phyloP scores from a whole-genome alignment of 768 basidiomycete species.

The Tylopilus sp. region DNA sequence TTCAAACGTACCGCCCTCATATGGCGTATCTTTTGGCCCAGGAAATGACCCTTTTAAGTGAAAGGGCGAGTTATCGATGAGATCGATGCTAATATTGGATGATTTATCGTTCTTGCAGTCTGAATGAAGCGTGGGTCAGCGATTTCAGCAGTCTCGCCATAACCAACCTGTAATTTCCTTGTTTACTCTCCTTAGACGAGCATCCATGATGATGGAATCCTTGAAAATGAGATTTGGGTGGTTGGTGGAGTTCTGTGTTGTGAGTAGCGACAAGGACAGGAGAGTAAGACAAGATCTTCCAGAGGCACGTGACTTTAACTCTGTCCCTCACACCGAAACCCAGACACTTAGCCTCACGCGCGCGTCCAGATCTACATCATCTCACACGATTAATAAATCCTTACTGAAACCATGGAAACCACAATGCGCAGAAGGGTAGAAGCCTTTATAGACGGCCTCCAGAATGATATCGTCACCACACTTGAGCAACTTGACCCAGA shows the following conservation, averaged over 20 bases:
- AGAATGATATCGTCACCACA: constrained; percentile 71
- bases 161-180: constrained; percentile 85
- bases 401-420: constrained; percentile 7
- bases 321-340: not conserved
- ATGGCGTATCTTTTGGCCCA: constrained; percentile 91
- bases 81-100: constrained; percentile 81
- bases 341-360: not conserved
- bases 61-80: constrained; percentile 86
- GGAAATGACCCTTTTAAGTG: constrained; percentile 90
- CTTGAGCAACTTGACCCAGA: constrained; percentile 78
- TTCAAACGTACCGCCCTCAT: constrained; percentile 87
- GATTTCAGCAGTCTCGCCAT: not conserved
- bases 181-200: constrained; percentile 84
- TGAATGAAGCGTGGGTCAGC: constrained; percentile 30
- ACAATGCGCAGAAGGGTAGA: constrained; percentile 78
- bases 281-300: constrained; percentile 1
- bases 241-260: not conserved
- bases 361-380: not conserved
- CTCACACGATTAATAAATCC: not conserved
- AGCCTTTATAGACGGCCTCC: constrained; percentile 70
- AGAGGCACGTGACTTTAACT: constrained; percentile 24
- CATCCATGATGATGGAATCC: constrained; percentile 58
- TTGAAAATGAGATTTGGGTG: not conserved
- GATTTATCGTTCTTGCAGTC: constrained; percentile 96
- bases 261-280: not conserved